Evolutionary conservation across 768 basidiomycete genomes (phyloP), one percentile per base, ranked within the genome.

Genomic region (Rhizopogon vesiculosus): DNA sequence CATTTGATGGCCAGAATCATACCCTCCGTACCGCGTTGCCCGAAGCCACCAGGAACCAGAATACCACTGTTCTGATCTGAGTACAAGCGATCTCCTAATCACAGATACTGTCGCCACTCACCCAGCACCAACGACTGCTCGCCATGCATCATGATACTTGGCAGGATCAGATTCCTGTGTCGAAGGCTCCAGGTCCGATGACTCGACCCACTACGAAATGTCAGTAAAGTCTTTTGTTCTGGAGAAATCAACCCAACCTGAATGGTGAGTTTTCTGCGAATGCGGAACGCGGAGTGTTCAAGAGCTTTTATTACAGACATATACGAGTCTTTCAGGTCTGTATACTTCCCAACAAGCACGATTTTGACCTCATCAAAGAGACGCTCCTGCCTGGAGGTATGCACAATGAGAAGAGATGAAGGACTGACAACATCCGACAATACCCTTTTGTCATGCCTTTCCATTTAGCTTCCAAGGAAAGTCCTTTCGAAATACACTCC

Each of bases 1-100:
- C 95, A 95, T 71, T 93, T 95, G 70, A 94, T 93, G n/a, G 96
- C 96, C 49, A 94, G 80, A 66, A 98, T 87, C 96, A 99, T 98
- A 41, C 96, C 96, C 72, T 97, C 95, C 0, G 89, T 93, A 19
- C 96, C 96, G 40, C 96, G 90, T 9, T 78, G 74, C 18, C 96
- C 96, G 67, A 99, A 99, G 10, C 96, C 96, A 49, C 96, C 97
- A 1, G 96, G 96, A 13, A 99, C 93, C 53, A 98, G 91, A 65
- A 99, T 93, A 57, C 96, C 97, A 54, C 93, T 94, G 63, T 29
- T 45, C 49, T 35, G 16, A 54, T 13, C 4, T 49, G 40, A 62
- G 44, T 59, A 65, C 44, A 51, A 44, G 39, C 18, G 45, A 33
- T 28, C 16, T n/a, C 31, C 33, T 18, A 41, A 28, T 29, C 38